Evolutionary conservation across 179 eudicot genomes (phyloP).

Genomic region (Carnegiea gigantea): DNA sequence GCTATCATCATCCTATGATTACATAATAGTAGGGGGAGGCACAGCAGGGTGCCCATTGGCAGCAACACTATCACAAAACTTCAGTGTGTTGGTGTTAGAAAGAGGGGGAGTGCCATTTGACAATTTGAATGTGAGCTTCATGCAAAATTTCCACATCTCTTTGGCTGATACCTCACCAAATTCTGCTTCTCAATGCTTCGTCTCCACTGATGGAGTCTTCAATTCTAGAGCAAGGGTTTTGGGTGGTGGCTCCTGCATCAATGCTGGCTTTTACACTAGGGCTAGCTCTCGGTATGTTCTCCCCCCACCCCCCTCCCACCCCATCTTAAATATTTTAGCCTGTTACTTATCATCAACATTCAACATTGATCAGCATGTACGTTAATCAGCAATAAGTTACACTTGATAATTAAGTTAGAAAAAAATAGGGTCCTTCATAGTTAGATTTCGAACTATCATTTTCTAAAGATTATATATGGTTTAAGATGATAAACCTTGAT

Average conservation of each 20-base stretch:
- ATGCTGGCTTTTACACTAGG: conserved; percentile 95
- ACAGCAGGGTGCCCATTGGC: conserved; percentile 95
- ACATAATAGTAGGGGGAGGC: conserved; percentile 90
- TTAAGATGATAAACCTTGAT: no score
- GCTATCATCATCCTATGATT: conserved; percentile 43
- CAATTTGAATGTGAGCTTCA: conserved; percentile 53
- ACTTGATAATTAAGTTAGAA: no score
- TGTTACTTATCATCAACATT: no score
- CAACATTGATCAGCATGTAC: no score
- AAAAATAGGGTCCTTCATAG: no score
- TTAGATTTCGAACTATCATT: no score
- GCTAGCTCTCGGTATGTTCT: conserved; percentile 73
- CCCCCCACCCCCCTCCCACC: not conserved
- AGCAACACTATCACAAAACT: conserved; percentile 68
- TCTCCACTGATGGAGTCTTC: conserved; percentile 80
- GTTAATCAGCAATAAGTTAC: no score
- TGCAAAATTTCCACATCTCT: conserved; percentile 76
- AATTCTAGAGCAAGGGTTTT: conserved; percentile 79
- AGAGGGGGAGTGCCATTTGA: conserved; percentile 85
- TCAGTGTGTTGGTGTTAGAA: conserved; percentile 67
- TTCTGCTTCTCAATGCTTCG: conserved; percentile 72
- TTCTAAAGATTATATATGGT: no score
- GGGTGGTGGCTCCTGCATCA: conserved; percentile 86
- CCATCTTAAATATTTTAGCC: not conserved
- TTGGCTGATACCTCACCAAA: conserved; percentile 66